These are phyloP conservation scores for Albizia julibrissin DNA, from an alignment of 306 rosid species.

Conservation along the genomic window DNA sequence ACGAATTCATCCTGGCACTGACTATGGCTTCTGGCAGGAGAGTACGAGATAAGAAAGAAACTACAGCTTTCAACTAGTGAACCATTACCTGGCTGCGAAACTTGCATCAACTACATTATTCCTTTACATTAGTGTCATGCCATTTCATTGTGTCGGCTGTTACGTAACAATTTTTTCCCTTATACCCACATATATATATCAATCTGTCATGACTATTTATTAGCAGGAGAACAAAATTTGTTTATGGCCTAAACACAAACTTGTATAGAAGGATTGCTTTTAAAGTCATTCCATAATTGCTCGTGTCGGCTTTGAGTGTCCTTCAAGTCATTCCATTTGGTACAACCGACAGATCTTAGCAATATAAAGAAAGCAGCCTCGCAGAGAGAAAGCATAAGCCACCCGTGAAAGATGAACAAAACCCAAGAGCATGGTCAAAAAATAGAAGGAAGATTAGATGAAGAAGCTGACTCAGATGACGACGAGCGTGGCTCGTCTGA, in stretches of 20 bases:
- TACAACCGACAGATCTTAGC: slow-evolving; percentile 28
- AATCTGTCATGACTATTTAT: background rate
- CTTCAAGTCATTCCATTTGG: slow-evolving; percentile 33
- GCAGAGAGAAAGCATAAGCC: background rate
- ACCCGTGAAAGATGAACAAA: slow-evolving; percentile 1
- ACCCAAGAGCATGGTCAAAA: background rate
- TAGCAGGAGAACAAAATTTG: background rate
- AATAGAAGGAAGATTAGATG: background rate
- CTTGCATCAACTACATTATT: too few relatives aligned
- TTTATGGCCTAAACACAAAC: background rate
- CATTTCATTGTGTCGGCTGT: too few relatives aligned
- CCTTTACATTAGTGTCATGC: too few relatives aligned
- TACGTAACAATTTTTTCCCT: too few relatives aligned
- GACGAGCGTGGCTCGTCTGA: slow-evolving; percentile 37
- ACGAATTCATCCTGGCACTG: slow-evolving; percentile 24
- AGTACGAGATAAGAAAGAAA: slow-evolving; percentile 80
- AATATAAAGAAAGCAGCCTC: slow-evolving; percentile 11
- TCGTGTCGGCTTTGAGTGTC: slow-evolving; percentile 31
- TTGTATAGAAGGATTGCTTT: background rate
- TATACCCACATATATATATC: too few relatives aligned
- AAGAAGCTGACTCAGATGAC: background rate
- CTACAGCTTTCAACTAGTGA: slow-evolving; percentile 88
- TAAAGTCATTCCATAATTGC: background rate
- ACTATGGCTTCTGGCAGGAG: slow-evolving; percentile 66
- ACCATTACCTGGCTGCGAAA: slow-evolving; percentile 85